phyloP scores from a whole-genome alignment of 2,329 filamentous ascomycete genomes.

The Cadophora malorum region DNA sequence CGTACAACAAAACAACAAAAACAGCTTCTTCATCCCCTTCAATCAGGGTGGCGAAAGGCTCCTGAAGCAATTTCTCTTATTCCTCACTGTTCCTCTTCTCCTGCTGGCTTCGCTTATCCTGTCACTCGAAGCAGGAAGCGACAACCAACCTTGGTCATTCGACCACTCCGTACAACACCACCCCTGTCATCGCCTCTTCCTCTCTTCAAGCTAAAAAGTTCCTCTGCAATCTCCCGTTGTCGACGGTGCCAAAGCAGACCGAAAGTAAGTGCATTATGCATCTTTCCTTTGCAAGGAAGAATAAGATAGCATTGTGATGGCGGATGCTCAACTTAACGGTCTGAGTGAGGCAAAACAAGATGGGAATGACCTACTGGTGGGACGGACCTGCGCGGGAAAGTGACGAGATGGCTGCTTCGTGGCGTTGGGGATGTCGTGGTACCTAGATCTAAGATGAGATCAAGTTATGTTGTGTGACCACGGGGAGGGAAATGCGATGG shows the following conservation, averaged over 20 bases:
- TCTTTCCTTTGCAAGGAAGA: not conserved
- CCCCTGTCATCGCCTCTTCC: not conserved
- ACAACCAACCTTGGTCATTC: not conserved
- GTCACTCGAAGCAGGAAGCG: not conserved
- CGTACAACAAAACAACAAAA: not conserved
- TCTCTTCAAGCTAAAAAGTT: no score
- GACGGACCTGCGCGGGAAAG: no score
- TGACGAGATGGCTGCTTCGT: not conserved
- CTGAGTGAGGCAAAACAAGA: not conserved
- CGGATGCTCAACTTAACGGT: not conserved
- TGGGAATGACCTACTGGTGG: slow-evolving; percentile 1
- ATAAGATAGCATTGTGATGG: slow-evolving; percentile 3
- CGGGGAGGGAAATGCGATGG: not conserved
- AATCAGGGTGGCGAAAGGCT: not conserved
- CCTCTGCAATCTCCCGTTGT: not conserved
- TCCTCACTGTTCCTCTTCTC: not conserved
- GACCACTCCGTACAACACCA: not conserved
- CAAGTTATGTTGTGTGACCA: not conserved
- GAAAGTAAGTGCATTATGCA: not conserved
- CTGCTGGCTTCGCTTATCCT: not conserved
- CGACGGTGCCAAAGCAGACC: not conserved
- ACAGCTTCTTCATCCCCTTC: not conserved
- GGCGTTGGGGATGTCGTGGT: not conserved
- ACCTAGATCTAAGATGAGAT: no score
- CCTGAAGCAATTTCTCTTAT: not conserved